Conservation (phyloP, 2,329 filamentous ascomycete species). For the Plectosphaerella sp. region DNA sequence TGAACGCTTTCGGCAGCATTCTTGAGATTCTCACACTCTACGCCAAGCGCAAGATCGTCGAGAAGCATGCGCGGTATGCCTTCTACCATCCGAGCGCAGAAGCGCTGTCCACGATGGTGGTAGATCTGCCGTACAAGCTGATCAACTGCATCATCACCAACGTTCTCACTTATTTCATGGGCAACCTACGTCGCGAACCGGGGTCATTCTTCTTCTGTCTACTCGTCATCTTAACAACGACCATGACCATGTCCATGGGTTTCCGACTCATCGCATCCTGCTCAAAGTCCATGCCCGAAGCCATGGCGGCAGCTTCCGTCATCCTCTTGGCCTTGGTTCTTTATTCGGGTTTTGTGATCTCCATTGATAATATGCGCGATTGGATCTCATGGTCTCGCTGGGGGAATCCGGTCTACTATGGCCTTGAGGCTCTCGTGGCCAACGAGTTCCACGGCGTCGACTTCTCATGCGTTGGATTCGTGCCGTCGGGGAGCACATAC, state of each 20-base stretch:
- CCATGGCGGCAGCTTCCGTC: conserved; percentile 46
- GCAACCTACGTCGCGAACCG: conserved; percentile 39
- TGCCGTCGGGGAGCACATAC: conserved; percentile 22
- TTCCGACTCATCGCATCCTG: conserved; percentile 18
- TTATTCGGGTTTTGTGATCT: conserved; percentile 43
- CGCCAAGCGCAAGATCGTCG: conserved; percentile 27
- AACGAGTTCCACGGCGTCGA: conserved; percentile 42
- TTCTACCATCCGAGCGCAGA: conserved; percentile 32
- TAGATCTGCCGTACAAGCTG: conserved; percentile 28
- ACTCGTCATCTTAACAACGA: conserved; percentile 54
- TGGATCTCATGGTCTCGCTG: conserved; percentile 56
- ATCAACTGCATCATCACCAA: conserved; percentile 29
- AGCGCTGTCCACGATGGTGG: conserved; percentile 16
- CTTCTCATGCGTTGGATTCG: conserved; percentile 39
- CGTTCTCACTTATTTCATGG: conserved; percentile 36
- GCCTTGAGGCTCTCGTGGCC: conserved; percentile 57
- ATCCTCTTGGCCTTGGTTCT: conserved; percentile 39
- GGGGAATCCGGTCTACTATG: conserved; percentile 60
- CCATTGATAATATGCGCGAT: conserved; percentile 39
- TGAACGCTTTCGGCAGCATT: conserved; percentile 41
- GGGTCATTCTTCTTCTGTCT: conserved; percentile 63
- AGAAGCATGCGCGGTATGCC: conserved; percentile 35
- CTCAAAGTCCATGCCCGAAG: conserved; percentile 46
- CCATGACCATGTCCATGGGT: conserved; percentile 54
- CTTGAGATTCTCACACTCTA: conserved; percentile 34